Base-by-base conservation (phyloP, 495 filamentous ascomycete species). In the Choiromyces venosus region DNA sequence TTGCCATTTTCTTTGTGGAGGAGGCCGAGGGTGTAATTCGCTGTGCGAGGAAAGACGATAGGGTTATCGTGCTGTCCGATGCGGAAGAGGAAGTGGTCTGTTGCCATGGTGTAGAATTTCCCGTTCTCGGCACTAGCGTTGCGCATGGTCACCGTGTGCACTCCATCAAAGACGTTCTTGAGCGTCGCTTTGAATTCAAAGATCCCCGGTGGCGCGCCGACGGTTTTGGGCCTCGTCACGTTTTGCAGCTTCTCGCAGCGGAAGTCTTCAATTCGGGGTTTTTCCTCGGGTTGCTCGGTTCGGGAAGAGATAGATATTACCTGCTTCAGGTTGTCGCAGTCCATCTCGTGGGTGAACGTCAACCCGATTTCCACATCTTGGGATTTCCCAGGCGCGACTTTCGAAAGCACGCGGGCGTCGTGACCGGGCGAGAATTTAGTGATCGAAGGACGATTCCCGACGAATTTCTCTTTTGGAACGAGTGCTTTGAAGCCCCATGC, bases 371-470 rank as follows among this genome's bases (percentile, higher is more conserved):
- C 73, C 7, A 89, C 75, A 4, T 81, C 80, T 52, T 90, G 86
- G 10, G 83, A 75, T 61, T 86, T 82, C 37, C 81, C 83, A 0
- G 84, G 81, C 19, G 56, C 71, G 8, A 84, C 85, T 5, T 82
- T 85, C 0, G 89, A 90, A 9, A 86, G 77, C 0, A 91, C 71
- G 2, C 89, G 87, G 0, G 79, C 73, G 72, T 92, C 90, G 75
- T 92, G 90, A 4, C 89, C 89, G 0, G 90, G 90, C 0, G 80
- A 70, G 74, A 92, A 89, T 66, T 85, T 84, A 14, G 90, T 91
- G 75, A 92, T 88, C 83, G 89, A 88, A 7, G 90, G 90, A 1
- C 84, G 82, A n/a, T 88, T 88, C 25, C 78, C 67, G 6, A 86
- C 73, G 73, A 85, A 91, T 10, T 81, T 80, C 1, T 82, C 75